Percentiles rank a stretch among this genome's conserved stretches.
Conservation (phyloP, 345 rosid genomes). For the Leavenworthia alabamica region DNA sequence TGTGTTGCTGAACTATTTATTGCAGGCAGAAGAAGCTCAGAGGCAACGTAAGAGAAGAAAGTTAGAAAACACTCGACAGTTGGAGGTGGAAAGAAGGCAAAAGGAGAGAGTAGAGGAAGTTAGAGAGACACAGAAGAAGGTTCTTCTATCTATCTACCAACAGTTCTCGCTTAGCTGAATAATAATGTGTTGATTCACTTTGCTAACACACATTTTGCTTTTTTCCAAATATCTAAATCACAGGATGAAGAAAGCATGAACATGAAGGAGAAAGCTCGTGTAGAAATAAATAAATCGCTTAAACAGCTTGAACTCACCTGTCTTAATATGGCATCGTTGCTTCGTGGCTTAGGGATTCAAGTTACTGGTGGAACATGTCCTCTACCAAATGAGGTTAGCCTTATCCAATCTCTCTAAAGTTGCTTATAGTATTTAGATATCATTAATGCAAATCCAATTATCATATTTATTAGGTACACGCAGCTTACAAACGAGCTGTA, state of each 20-base stretch:
- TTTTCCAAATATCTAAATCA: constrained; percentile 9
- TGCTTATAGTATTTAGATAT: neutral
- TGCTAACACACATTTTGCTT: constrained; percentile 1
- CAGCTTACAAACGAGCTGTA: constrained; percentile 68
- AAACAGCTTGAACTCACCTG: constrained; percentile 48
- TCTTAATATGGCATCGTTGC: constrained; percentile 64
- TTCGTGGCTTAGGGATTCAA: constrained; percentile 64
- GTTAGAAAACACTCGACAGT: constrained; percentile 49
- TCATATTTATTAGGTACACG: constrained; percentile 51
- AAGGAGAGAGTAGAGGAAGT: constrained; percentile 83
- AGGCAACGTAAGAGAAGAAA: constrained; percentile 62
- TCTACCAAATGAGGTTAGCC: constrained; percentile 51
- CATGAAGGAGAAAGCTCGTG: constrained; percentile 59
- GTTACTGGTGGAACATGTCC: constrained; percentile 53
- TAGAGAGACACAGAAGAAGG: constrained; percentile 86
- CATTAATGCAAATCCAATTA: neutral
- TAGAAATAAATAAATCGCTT: constrained; percentile 57
- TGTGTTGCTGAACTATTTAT: neutral
- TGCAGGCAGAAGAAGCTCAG: constrained; percentile 76
- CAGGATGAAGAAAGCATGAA: constrained; percentile 76
- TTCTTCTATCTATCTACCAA: neutral
- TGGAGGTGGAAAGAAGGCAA: constrained; percentile 80
- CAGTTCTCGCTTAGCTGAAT: neutral
- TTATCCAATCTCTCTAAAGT: neutral
- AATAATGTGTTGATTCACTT: neutral